Evolutionary conservation across 352 stramenopile genomes (phyloP).

Genomic region (Thalassiosira mediterranea): DNA sequence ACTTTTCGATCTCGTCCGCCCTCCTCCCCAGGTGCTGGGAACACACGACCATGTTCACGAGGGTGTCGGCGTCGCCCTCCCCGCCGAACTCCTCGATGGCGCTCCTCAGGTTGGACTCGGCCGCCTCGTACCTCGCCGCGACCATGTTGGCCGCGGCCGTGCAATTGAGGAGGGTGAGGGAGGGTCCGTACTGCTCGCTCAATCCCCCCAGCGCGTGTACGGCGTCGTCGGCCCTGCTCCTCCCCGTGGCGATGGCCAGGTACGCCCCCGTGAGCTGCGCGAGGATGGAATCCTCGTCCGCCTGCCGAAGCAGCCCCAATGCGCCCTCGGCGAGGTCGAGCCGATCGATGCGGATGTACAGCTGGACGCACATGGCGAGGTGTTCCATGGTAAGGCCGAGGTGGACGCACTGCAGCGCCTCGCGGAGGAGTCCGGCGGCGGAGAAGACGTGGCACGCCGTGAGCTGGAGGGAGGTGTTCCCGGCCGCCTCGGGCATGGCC

Average conservation of each 20-base stretch:
- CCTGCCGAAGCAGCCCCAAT: conserved; percentile 89
- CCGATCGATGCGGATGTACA: conserved; percentile 93
- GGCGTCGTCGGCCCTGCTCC: conserved; percentile 88
- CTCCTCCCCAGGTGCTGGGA: conserved; percentile 90
- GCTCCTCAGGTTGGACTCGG: conserved; percentile 89
- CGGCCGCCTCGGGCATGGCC: conserved; percentile 71
- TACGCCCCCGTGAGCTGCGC: conserved; percentile 93
- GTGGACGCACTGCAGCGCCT: conserved; percentile 92
- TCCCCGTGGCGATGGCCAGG: conserved; percentile 86
- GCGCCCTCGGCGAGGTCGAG: conserved; percentile 90
- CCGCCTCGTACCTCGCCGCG: conserved; percentile 89
- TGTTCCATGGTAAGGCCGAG: conserved; percentile 92
- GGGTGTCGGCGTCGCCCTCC: conserved; percentile 89
- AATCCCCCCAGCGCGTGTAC: conserved; percentile 92
- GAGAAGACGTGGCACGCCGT: conserved; percentile 93
- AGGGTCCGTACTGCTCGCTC: conserved; percentile 93
- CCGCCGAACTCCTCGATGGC: conserved; percentile 82
- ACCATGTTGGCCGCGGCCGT: conserved; percentile 91
- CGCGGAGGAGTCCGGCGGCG: conserved; percentile 55
- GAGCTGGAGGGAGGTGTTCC: conserved; percentile 91
- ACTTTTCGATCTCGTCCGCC: conserved; percentile 48
- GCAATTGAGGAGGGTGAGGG: conserved; percentile 91
- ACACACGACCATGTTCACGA: conserved; percentile 93
- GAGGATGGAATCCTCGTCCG: conserved; percentile 95
- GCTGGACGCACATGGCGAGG: conserved; percentile 83